Evolutionary conservation across 2,329 filamentous ascomycete species (phyloP).

Genomic region (Zymoseptoria ardabiliae): DNA sequence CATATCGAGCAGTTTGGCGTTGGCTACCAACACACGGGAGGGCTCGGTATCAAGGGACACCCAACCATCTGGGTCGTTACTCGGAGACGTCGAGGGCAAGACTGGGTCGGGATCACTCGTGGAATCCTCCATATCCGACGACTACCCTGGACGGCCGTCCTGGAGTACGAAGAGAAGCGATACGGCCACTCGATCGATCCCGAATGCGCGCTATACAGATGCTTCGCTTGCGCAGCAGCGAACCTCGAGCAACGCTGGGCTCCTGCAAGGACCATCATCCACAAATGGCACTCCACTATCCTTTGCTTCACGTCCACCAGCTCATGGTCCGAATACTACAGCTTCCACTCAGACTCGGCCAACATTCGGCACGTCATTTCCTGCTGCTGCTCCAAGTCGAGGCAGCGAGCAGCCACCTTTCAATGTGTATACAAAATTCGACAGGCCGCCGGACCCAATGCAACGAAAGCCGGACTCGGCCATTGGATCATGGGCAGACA

Average conservation of each 20-base stretch:
- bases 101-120: constrained; percentile 64
- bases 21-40: constrained; percentile 17
- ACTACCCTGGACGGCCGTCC: constrained; percentile 46
- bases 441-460: constrained; percentile 21
- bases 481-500: constrained; percentile 14
- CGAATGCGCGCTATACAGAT: constrained; percentile 31
- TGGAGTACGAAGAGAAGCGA: constrained; percentile 32
- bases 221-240: constrained; percentile 33
- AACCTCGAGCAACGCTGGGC: constrained; percentile 31
- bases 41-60: constrained; percentile 19
- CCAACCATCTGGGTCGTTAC: constrained; percentile 18
- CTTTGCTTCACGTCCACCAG: constrained; percentile 17
- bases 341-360: constrained; percentile 15
- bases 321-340: constrained; percentile 20
- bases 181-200: constrained; percentile 18
- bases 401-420: constrained; percentile 22
- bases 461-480: constrained; percentile 22
- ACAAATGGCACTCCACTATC: constrained; percentile 20
- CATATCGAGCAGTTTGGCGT: constrained; percentile 16
- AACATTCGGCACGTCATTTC: constrained; percentile 17
- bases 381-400: constrained; percentile 13
- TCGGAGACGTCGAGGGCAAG: constrained; percentile 44
- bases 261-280: constrained; percentile 28
- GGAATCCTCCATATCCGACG: constrained; percentile 60
- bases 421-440: constrained; percentile 31